A percentile compares a stretch with the other conserved stretches of the same genome.
Conservation (phyloP, 352 stramenopile genomes). For the Blastocystis sp. region DNA sequence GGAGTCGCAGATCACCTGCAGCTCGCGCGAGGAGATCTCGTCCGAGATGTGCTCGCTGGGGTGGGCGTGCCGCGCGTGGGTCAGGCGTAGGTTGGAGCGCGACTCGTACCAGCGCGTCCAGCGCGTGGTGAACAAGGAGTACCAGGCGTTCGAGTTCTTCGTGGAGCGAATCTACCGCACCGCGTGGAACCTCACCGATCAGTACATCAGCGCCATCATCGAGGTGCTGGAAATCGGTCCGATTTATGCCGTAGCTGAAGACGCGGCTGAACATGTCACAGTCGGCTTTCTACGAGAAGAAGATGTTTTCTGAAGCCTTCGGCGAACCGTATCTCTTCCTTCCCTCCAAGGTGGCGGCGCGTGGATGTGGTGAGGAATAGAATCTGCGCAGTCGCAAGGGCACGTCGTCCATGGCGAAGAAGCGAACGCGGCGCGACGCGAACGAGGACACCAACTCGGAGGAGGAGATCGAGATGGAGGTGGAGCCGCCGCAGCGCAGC, state of each 20-base stretch:
- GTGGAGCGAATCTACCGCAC: conserved; percentile 48
- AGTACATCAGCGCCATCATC: conserved; percentile 66
- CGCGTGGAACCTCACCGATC: conserved; percentile 51
- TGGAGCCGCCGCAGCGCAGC: background rate
- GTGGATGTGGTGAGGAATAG: background rate
- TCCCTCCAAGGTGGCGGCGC: conserved; percentile 9
- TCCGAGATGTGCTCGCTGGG: background rate
- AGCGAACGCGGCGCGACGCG: background rate
- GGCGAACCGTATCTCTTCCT: conserved; percentile 63
- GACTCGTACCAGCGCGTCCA: conserved; percentile 22
- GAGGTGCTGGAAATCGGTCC: background rate
- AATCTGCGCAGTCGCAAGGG: conserved; percentile 56
- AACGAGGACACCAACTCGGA: conserved; percentile 40
- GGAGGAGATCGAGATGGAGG: background rate
- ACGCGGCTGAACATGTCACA: conserved; percentile 52
- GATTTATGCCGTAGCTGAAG: conserved; percentile 46
- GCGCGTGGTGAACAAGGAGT: conserved; percentile 16
- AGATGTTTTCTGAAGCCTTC: background rate
- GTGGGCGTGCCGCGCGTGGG: background rate
- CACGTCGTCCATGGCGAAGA: background rate
- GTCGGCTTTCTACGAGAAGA: conserved; percentile 7
- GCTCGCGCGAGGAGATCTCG: background rate
- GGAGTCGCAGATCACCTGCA: background rate
- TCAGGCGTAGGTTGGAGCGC: background rate
- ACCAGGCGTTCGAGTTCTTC: conserved; percentile 34